Evolutionary conservation across 108 stramenopile species (phyloP).

Genomic region (Cyclotella baltica): DNA sequence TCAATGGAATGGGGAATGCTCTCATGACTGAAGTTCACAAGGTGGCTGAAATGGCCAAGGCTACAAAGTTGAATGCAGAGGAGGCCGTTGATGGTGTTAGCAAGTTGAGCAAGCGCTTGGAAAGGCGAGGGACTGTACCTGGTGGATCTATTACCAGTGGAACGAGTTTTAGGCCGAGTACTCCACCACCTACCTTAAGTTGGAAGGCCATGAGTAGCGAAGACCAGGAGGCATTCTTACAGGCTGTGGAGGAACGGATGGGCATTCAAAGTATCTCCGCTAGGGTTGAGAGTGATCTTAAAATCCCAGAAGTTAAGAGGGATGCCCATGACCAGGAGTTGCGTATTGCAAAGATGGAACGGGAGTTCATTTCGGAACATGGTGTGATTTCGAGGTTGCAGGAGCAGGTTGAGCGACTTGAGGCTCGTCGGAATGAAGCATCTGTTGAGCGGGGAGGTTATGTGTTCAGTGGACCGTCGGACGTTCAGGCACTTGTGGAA

Average conservation of each 20-base stretch:
- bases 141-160: not conserved
- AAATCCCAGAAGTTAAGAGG: not conserved
- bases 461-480: not conserved
- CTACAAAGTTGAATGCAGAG: too few relatives aligned
- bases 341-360: not conserved
- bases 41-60: not conserved
- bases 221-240: not conserved
- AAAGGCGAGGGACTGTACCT: not conserved
- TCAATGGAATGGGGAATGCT: too few relatives aligned
- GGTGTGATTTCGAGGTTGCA: not conserved
- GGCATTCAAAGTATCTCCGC: too few relatives aligned
- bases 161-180: not conserved
- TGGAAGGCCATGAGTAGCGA: not conserved
- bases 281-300: not conserved
- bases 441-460: not conserved
- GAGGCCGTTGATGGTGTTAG: too few relatives aligned
- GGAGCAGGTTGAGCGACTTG: not conserved
- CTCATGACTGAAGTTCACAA: not conserved
- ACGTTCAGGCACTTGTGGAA: not conserved
- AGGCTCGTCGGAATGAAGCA: not conserved
- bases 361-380: not conserved
- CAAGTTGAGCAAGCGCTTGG: too few relatives aligned
- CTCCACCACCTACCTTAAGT: not conserved
- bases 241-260: not conserved
- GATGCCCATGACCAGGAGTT: not conserved